These are phyloP conservation scores for Paramecium octaurelia DNA, from an alignment of 73 alveolate genomes.

Conservation along the genomic window DNA sequence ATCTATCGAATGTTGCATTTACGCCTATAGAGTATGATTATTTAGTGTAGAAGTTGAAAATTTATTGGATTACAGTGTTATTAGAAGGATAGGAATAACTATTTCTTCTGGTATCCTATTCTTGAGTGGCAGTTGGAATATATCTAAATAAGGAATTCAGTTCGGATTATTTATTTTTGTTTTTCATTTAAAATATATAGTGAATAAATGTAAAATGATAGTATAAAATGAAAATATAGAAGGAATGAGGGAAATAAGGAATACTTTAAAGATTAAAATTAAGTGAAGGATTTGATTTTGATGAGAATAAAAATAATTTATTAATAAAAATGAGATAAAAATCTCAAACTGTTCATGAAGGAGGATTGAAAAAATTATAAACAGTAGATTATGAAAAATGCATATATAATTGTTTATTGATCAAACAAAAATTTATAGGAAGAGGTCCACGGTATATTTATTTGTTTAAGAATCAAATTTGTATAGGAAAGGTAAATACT, in stretches of 20 bases:
- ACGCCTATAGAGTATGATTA: background rate
- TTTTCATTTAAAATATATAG: background rate
- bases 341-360: background rate
- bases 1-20: constrained; percentile 11
- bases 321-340: background rate
- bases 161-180: background rate
- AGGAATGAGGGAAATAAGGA: background rate
- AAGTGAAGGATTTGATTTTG: background rate
- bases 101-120: background rate
- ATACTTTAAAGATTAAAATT: background rate
- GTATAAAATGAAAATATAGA: background rate
- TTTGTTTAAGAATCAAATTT: background rate
- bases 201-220: background rate
- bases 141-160: background rate
- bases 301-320: background rate
- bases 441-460: constrained; percentile 13
- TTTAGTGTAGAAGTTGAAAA: background rate
- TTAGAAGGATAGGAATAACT: background rate
- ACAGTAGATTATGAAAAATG: background rate
- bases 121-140: background rate
- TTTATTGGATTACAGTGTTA: background rate
- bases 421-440: background rate
- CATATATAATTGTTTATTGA: background rate
- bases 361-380: background rate
- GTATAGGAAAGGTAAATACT: constrained; percentile 5